Base-by-base conservation (phyloP, 306 rosid species). In the Alnus rubra region DNA sequence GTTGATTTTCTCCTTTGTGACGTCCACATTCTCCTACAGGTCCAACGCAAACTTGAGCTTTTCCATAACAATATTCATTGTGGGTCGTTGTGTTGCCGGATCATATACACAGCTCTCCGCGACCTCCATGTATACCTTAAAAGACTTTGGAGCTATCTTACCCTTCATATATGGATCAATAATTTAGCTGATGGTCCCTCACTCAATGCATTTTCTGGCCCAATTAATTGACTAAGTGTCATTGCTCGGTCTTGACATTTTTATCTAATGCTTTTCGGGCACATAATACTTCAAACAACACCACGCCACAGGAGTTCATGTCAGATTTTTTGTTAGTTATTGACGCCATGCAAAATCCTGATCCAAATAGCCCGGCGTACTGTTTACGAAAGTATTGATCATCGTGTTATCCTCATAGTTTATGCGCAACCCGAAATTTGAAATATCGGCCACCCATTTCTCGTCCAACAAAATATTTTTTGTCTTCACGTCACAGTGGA, bases 261-360 rank as follows among this genome's bases (percentile, higher is more conserved):
- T 84, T 79, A 0, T 88, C 35, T 2, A 86, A 4, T 0, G 86
- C 86, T 0, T 88, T 47, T 70, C 90, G 84, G 2, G 78, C 86
- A 54, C 90, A 81, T 42, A 91, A 44, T 0, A 84, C 84, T 63
- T 91, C 97, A 2, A 84, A 76, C 15, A 91, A 48, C 2, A 91
- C 88, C 0, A 91, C 92, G 0, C 93, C 92, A 9, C 86, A 89
- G 0, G 93, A 91, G 75, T 91, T 88, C 9, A 91, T 92, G 18
- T 91, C 92, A 1, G 92, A 82, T 47, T 85, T 91, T 2, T 77
- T 0, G 89, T 89, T 58, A 88, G 4, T 44, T 77, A 76, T 0
- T 71, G 83, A n/a, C 85, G 81, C 2, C 54, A 7, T 30, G 69
- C 84, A 62, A 83, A 86, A 68, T 86, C 80, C 0, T 87, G 89